Conservation (phyloP, 139 green algal species). For the Chlamydomonas incerta region DNA sequence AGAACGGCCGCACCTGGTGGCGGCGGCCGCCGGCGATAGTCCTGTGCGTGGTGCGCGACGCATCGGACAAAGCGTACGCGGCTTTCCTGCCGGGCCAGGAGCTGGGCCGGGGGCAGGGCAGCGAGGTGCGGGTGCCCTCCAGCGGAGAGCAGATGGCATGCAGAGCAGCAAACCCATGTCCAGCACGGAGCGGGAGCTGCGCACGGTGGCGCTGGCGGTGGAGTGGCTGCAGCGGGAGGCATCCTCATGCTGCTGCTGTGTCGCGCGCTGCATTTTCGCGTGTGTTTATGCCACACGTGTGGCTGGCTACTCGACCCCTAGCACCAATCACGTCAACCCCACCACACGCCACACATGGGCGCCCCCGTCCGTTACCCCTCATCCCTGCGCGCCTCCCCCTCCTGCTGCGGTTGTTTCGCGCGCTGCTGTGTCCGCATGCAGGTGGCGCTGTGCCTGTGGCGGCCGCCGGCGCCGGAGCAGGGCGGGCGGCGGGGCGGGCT, state of each 20-base stretch:
- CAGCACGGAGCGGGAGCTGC: constrained; percentile 19
- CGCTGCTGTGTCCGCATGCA: not conserved
- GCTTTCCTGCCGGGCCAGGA: not conserved
- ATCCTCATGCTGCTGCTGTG: too few relatives aligned
- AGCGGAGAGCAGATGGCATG: not conserved
- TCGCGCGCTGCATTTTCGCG: too few relatives aligned
- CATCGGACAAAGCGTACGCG: not conserved
- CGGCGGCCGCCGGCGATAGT: not conserved
- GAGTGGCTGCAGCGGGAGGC: not conserved
- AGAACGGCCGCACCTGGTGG: not conserved
- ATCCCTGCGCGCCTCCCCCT: too few relatives aligned
- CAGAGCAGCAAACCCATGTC: not conserved
- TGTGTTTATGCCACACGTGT: too few relatives aligned
- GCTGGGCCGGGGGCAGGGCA: not conserved
- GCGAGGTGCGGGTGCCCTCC: not conserved
- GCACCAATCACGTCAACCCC: too few relatives aligned
- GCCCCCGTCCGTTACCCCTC: too few relatives aligned
- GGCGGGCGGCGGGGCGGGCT: not conserved
- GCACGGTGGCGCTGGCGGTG: not conserved
- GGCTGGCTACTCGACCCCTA: too few relatives aligned
- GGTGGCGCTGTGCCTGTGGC: not conserved
- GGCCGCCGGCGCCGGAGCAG: not conserved
- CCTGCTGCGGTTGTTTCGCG: too few relatives aligned
- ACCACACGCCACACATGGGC: too few relatives aligned
- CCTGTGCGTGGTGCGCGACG: constrained; percentile 5